Base-by-base conservation (phyloP, 495 filamentous ascomycete genomes). In the Penicillium robsamsonii region DNA sequence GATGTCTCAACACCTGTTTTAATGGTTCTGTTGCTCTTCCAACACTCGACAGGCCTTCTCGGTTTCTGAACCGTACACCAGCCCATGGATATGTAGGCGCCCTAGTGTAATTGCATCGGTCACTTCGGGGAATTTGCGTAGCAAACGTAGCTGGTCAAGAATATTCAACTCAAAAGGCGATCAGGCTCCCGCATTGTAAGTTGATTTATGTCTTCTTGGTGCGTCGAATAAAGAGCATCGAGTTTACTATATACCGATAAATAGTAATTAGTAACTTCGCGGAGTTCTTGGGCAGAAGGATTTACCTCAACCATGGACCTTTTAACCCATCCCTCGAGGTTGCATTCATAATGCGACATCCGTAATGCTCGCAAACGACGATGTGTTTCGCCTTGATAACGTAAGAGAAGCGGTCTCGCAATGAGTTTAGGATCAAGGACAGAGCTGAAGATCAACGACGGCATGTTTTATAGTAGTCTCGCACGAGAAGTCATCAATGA, bases 351-450 rank as follows among this genome's bases (percentile, higher is more conserved):
- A 76, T 62, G 5, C 64, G 66, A 60, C 75, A 79, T 20, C 65
- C 72, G 30, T 77, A 77, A 45, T 79, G 75, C 4, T 73, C 75
- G 53, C 74, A 77, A 17, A 79, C 60, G 17, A 77, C 61, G 25
- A 79, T 72, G 44, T 79, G 73, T 8, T 70, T 64, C 13, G 75
- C 74, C 71, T 77, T 31, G 5, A 46, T 1, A 46, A 8, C n/a
- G 51, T 59, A 40, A 68, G 24, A 37, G 5, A n/a, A 15, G 6
- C 33, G 13, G n/a, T 7, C 33, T 49, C 25, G 13, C 12, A 45
- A 27, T 15, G 7, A 12, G 1, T 25, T 17, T 15, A n/a, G 29
- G 4, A 24, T 4, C 29, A 24, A 25, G 15, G 18, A 38, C 46
- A n/a, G 25, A 75, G 72, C 58, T 71, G 56, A 12, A 75, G 53